Percentiles rank a stretch among this genome's conserved stretches.
These are phyloP conservation scores for Cryptococcus sp. DNA, from an alignment of 1,284 basidiomycete species.

Conservation along the genomic window DNA sequence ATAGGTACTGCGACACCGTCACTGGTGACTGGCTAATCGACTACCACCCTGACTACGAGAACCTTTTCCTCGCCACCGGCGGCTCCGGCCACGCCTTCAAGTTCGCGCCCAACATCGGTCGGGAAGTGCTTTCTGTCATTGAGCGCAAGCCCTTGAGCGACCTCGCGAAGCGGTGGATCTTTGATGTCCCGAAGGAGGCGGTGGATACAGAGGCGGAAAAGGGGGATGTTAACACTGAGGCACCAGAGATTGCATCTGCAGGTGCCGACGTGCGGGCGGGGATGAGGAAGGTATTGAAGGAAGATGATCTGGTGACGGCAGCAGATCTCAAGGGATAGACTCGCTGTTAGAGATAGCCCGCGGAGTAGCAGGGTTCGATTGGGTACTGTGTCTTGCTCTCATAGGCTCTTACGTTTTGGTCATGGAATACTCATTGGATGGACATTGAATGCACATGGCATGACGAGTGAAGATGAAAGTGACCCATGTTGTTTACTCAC, in stretches of 20 bases:
- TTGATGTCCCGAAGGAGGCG: slow-evolving; percentile 28
- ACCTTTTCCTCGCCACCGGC: slow-evolving; percentile 52
- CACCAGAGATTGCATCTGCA: slow-evolving; percentile 12
- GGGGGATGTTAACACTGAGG: slow-evolving; percentile 14
- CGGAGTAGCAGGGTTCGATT: neutral
- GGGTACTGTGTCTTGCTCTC: too few relatives aligned
- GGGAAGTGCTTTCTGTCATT: slow-evolving; percentile 67
- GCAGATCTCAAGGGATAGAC: slow-evolving; percentile 27
- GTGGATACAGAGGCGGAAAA: slow-evolving; percentile 8
- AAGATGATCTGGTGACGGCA: slow-evolving; percentile 32
- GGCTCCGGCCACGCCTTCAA: slow-evolving; percentile 54
- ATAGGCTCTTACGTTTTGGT: too few relatives aligned
- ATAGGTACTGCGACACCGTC: slow-evolving; percentile 51
- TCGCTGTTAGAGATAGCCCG: neutral
- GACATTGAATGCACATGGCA: too few relatives aligned
- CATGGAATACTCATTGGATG: too few relatives aligned
- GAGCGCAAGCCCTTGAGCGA: slow-evolving; percentile 60
- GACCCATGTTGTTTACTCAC: too few relatives aligned
- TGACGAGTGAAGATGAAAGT: too few relatives aligned
- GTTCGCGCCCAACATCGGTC: slow-evolving; percentile 80
- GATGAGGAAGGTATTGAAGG: slow-evolving; percentile 26
- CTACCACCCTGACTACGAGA: slow-evolving; percentile 47
- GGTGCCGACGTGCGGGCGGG: slow-evolving; percentile 43
- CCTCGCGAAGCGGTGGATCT: slow-evolving; percentile 58
- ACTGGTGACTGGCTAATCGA: slow-evolving; percentile 54